phyloP scores from a whole-genome alignment of 345 rosid genomes.

The Gossypium arboreum region DNA sequence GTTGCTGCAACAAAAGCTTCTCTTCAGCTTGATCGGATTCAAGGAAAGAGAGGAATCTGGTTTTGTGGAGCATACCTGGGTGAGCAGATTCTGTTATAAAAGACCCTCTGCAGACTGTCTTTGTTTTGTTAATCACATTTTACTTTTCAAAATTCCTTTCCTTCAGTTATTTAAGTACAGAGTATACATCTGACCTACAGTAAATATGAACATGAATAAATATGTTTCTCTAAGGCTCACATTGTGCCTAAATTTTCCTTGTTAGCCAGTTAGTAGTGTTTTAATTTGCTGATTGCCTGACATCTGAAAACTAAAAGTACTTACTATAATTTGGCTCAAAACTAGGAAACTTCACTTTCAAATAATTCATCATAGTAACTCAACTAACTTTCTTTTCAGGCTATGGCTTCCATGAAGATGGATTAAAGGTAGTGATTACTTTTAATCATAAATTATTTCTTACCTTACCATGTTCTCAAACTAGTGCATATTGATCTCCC shows the following conservation, averaged over 20 bases:
- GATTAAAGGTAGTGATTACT: constrained; percentile 55
- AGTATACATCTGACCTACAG: not conserved
- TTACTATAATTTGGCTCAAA: not conserved
- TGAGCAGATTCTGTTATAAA: constrained; percentile 20
- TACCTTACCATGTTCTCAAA: not conserved
- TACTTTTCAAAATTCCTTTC: not conserved
- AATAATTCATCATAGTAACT: not conserved
- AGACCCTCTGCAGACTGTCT: not conserved
- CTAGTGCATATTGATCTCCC: not conserved
- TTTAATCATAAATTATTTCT: not conserved
- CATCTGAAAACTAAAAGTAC: too few relatives aligned
- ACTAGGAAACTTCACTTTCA: not conserved
- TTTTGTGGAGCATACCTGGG: constrained; percentile 93
- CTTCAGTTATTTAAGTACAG: not conserved
- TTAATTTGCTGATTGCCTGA: too few relatives aligned
- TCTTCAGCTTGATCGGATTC: constrained; percentile 63
- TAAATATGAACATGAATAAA: not conserved
- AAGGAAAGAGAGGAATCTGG: constrained; percentile 85
- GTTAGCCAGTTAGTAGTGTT: too few relatives aligned
- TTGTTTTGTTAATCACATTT: not conserved
- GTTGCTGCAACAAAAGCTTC: constrained; percentile 83
- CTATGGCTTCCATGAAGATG: constrained; percentile 95
- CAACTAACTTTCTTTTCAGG: constrained; percentile 43
- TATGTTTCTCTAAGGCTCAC: not conserved
- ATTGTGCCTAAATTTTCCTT: too few relatives aligned